Evolutionary conservation across 345 rosid species (phyloP).

Genomic region (Bretschneidera sinensis): DNA sequence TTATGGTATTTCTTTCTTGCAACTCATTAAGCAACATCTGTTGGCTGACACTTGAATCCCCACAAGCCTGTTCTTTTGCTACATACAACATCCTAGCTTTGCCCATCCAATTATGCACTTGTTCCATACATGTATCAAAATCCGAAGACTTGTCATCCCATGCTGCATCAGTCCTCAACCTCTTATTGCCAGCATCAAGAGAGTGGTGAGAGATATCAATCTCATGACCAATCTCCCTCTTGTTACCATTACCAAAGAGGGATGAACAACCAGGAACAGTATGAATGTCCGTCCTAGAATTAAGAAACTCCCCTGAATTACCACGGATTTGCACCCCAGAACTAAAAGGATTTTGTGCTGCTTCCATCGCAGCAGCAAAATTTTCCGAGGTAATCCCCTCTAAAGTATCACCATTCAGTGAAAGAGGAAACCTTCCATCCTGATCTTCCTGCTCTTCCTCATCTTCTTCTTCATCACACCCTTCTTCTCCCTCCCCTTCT

Average conservation of each 20-base stretch:
- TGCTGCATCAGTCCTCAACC: constrained; percentile 54
- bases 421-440: constrained; percentile 40
- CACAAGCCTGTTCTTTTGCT: constrained; percentile 45
- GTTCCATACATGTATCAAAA: constrained; percentile 42
- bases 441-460: constrained; percentile 36
- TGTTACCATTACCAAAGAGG: constrained; percentile 43
- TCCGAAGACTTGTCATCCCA: constrained; percentile 51
- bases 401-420: constrained; percentile 37
- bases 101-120: constrained; percentile 35
- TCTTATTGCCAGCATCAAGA: constrained; percentile 50
- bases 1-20: constrained; percentile 38
- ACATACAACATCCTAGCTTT: constrained; percentile 47
- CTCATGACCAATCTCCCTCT: constrained; percentile 61
- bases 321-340: constrained; percentile 49
- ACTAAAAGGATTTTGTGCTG: constrained; percentile 42
- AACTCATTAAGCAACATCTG: constrained; percentile 48
- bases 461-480: constrained; percentile 24
- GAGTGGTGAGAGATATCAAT: constrained; percentile 42
- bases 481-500: constrained; percentile 30
- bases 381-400: constrained; percentile 46
- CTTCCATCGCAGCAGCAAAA: constrained; percentile 61
- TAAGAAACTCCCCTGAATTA: constrained; percentile 51
- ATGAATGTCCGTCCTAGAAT: constrained; percentile 48
- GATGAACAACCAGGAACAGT: constrained; percentile 45
- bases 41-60: constrained; percentile 40